Conservation (phyloP, 441 rosid genomes). For the Mallotus japonicus region DNA sequence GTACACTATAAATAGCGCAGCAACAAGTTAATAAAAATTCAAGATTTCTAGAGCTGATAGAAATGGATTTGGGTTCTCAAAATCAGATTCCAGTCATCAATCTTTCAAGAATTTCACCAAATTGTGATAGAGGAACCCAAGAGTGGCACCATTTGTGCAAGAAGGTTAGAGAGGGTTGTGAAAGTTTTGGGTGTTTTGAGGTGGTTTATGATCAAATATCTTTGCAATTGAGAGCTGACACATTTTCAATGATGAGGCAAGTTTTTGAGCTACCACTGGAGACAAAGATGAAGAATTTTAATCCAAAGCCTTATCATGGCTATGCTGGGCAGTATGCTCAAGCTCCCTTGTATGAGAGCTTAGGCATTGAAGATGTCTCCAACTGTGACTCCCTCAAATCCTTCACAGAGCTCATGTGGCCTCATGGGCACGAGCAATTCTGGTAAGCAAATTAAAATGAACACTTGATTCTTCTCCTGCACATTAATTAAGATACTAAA, state of each 20-base stretch:
- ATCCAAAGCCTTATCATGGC: constrained; percentile 22
- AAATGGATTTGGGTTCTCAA: not conserved
- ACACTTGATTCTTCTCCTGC: not conserved
- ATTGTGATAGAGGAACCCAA: too few species aligned
- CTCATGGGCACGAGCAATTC: constrained; percentile 13
- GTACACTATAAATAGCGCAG: too few species aligned
- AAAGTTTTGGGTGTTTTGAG: constrained; percentile 1
- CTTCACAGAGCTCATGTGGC: constrained; percentile 25
- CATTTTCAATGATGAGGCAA: too few species aligned
- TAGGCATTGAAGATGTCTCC: constrained; percentile 5
- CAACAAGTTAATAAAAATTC: too few species aligned
- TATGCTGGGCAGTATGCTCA: constrained; percentile 1
- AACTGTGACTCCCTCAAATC: not conserved
- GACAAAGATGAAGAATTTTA: constrained; percentile 20
- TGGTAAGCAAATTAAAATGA: not conserved
- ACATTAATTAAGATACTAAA: not conserved
- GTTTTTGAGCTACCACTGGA: constrained; percentile 25
- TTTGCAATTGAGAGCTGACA: too few species aligned
- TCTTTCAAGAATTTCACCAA: not conserved
- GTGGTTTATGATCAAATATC: not conserved
- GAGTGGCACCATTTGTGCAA: not conserved
- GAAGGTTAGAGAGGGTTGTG: not conserved
- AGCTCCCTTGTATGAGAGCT: constrained; percentile 28
- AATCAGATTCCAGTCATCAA: not conserved
- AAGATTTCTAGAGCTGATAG: too few species aligned